A percentile compares a stretch with the other conserved stretches of the same genome.
These are phyloP conservation scores for Myochromella boudieri DNA, from an alignment of 768 basidiomycete species.

Conservation along the genomic window DNA sequence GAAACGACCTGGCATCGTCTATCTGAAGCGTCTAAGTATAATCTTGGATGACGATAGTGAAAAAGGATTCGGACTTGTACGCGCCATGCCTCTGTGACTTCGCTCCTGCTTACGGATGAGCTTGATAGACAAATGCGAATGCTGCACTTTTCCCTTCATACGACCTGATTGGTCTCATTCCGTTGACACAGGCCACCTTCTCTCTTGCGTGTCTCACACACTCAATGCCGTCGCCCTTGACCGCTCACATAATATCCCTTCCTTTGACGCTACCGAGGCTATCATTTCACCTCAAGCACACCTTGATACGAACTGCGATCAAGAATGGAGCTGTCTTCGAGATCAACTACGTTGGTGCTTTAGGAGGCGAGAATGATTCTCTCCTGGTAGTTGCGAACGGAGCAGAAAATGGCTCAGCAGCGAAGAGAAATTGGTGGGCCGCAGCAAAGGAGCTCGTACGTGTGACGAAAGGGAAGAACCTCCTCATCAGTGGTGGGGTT, in stretches of 20 bases:
- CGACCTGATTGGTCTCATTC: constrained; percentile 75
- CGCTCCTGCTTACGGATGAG: background rate
- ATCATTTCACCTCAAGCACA: constrained; percentile 82
- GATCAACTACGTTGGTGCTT: constrained; percentile 72
- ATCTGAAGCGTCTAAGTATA: constrained; percentile 78
- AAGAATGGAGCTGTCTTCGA: constrained; percentile 86
- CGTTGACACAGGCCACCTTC: constrained; percentile 71
- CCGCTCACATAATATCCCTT: constrained; percentile 78
- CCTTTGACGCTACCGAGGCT: constrained; percentile 78
- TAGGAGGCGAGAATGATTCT: constrained; percentile 60
- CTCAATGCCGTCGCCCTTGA: constrained; percentile 69
- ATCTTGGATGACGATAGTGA: constrained; percentile 82
- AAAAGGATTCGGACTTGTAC: constrained; percentile 80
- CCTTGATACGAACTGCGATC: constrained; percentile 75
- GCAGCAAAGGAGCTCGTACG: constrained; percentile 72
- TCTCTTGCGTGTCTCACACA: constrained; percentile 81
- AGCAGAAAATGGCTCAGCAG: constrained; percentile 49
- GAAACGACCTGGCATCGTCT: constrained; percentile 57
- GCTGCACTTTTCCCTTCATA: constrained; percentile 59
- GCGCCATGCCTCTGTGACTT: constrained; percentile 16
- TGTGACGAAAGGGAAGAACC: constrained; percentile 77
- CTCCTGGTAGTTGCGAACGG: constrained; percentile 43
- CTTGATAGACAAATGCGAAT: constrained; percentile 69
- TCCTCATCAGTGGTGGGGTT: constrained; percentile 72
- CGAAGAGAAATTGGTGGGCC: constrained; percentile 86